Percentiles rank a stretch among this genome's conserved stretches.
Conservation (phyloP, 2,329 filamentous ascomycete genomes). For the Plectosphaerella plurivora region DNA sequence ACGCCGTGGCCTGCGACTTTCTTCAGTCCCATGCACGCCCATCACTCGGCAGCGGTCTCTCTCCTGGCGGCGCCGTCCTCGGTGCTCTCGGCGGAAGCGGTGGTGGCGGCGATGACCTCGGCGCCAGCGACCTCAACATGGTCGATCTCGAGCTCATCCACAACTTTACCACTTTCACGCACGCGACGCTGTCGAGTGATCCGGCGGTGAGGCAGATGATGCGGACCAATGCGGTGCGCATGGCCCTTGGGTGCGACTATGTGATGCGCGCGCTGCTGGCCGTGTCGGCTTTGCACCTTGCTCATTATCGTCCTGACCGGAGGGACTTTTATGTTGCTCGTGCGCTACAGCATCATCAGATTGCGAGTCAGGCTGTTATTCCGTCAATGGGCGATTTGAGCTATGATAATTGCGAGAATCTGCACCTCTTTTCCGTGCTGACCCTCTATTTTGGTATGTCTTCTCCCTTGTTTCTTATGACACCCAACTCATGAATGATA, state of each 20-base stretch:
- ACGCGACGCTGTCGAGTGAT: slow-evolving; percentile 38
- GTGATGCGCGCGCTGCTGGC: slow-evolving; percentile 46
- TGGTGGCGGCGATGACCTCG: background rate
- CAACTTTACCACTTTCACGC: slow-evolving; percentile 46
- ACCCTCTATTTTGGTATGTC: slow-evolving; percentile 26
- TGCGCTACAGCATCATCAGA: slow-evolving; percentile 12
- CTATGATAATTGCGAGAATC: slow-evolving; percentile 12
- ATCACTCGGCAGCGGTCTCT: background rate
- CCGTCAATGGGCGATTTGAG: slow-evolving; percentile 10
- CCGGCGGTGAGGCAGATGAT: slow-evolving; percentile 38
- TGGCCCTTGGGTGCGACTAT: slow-evolving; percentile 42
- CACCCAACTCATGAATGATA: background rate
- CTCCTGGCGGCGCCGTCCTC: background rate
- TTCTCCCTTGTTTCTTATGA: background rate
- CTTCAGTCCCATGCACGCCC: slow-evolving; percentile 7
- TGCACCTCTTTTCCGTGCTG: slow-evolving; percentile 24
- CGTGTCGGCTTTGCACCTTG: slow-evolving; percentile 44
- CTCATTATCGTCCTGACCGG: slow-evolving; percentile 30
- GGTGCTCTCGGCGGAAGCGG: background rate
- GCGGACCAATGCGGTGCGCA: slow-evolving; percentile 38
- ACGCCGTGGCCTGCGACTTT: slow-evolving; percentile 21
- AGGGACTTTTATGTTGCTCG: slow-evolving; percentile 28
- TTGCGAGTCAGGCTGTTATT: slow-evolving; percentile 13
- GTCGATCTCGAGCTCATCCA: slow-evolving; percentile 49
- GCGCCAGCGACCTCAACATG: slow-evolving; percentile 26